Conservation (phyloP, 306 rosid species). For the Cotoneaster glaucophyllus region DNA sequence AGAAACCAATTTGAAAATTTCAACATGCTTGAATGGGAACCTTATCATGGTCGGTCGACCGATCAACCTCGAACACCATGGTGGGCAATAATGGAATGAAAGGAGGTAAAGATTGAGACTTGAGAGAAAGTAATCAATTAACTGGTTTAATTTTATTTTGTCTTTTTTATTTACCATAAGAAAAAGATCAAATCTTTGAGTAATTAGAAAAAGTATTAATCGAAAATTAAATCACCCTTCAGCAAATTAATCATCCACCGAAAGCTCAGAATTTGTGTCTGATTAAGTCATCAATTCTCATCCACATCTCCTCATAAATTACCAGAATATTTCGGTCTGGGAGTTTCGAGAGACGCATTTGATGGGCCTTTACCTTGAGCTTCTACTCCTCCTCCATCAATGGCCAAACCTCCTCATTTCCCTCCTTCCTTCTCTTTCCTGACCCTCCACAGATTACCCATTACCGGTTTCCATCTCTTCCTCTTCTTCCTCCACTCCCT, state of each 20-base stretch:
- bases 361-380: constrained; percentile 53
- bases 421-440: constrained; percentile 26
- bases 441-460: constrained; percentile 55
- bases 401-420: constrained; percentile 30
- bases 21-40: not conserved
- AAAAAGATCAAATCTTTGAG: not conserved
- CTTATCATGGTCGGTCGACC: not conserved
- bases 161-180: too few relatives aligned
- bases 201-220: not conserved
- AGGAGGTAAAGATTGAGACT: not conserved
- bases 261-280: not conserved
- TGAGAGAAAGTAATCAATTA: not conserved
- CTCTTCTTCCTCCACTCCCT: constrained; percentile 87
- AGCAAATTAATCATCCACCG: not conserved
- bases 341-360: constrained; percentile 12
- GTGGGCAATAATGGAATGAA: not conserved
- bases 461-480: constrained; percentile 72
- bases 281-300: not conserved
- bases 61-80: not conserved
- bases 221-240: too few relatives aligned
- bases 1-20: not conserved
- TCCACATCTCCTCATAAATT: not conserved
- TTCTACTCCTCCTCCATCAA: constrained; percentile 22
- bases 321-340: not conserved
- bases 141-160: too few relatives aligned